A percentile compares a stretch with the other conserved stretches of the same genome.
These are phyloP conservation scores for Zea mays DNA, from an alignment of 176 grass and related monocot genomes.

Conservation along the genomic window DNA sequence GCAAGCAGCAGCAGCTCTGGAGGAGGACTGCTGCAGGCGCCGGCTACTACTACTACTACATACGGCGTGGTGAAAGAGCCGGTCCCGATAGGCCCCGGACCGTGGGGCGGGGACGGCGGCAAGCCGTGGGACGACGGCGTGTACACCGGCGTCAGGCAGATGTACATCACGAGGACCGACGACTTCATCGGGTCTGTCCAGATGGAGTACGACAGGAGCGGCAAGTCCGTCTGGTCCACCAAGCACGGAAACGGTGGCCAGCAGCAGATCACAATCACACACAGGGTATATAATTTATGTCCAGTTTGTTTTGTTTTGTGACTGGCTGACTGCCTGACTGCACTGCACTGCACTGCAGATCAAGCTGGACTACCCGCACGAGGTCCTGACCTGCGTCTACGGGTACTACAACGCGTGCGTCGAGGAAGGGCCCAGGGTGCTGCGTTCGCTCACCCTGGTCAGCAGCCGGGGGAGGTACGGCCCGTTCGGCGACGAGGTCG, in stretches of 20 bases:
- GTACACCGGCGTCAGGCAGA: conserved; percentile 78
- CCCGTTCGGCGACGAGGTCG: conserved; percentile 70
- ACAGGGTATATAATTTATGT: conserved; percentile 45
- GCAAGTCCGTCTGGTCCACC: conserved; percentile 82
- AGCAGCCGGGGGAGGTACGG: conserved; percentile 84
- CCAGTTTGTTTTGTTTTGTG: neutral
- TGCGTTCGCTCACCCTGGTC: conserved; percentile 69
- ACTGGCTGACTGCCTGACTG: too few relatives aligned
- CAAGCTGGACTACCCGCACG: conserved; percentile 81
- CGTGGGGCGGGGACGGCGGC: conserved; percentile 89
- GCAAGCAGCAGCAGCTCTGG: too few relatives aligned
- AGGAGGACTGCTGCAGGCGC: conserved; percentile 24
- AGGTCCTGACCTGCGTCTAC: conserved; percentile 72
- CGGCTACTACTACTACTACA: conserved; percentile 4
- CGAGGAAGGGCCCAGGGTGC: conserved; percentile 43
- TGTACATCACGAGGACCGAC: conserved; percentile 64
- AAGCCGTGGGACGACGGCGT: conserved; percentile 87
- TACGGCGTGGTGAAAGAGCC: conserved; percentile 81
- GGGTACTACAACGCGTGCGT: conserved; percentile 69
- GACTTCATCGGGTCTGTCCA: conserved; percentile 77
- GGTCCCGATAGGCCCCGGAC: conserved; percentile 67
- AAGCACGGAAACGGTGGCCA: conserved; percentile 69
- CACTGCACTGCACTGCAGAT: conserved; percentile 46
- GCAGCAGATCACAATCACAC: conserved; percentile 23
- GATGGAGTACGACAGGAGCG: conserved; percentile 88